These are phyloP conservation scores for Penicillium sumatraense DNA, from an alignment of 2,329 filamentous ascomycete genomes.

Conservation along the genomic window DNA sequence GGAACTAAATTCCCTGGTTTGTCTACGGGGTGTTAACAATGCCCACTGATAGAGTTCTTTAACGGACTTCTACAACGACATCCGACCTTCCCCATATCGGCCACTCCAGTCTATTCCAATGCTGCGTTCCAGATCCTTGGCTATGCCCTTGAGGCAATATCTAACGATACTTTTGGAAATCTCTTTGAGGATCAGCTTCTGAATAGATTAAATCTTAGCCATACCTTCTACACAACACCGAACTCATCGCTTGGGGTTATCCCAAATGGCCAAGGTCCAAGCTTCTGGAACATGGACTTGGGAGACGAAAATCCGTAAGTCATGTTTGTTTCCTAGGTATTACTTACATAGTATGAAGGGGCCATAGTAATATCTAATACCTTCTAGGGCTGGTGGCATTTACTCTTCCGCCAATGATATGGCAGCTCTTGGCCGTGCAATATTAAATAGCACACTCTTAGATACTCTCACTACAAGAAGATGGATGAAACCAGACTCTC, in stretches of 20 bases:
- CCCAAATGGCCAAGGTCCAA: slow-evolving; percentile 34
- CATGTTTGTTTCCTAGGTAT: neutral
- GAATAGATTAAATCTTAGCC: slow-evolving; percentile 46
- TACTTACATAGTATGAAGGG: too few relatives aligned
- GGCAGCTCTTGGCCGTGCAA: slow-evolving; percentile 48
- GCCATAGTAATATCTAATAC: neutral
- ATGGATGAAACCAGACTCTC: slow-evolving; percentile 50
- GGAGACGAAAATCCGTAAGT: slow-evolving; percentile 50
- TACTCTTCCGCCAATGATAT: slow-evolving; percentile 52
- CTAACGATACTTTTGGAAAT: slow-evolving; percentile 39
- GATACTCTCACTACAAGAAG: slow-evolving; percentile 42
- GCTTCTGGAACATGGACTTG: slow-evolving; percentile 41
- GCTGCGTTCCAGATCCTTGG: slow-evolving; percentile 41
- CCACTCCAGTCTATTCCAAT: slow-evolving; percentile 42
- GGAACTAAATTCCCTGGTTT: neutral
- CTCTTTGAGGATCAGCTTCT: slow-evolving; percentile 43
- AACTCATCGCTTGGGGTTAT: slow-evolving; percentile 36
- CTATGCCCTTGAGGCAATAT: slow-evolving; percentile 47
- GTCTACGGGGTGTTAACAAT: neutral
- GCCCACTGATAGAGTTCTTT: slow-evolving; percentile 37
- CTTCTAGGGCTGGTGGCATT: slow-evolving; percentile 46
- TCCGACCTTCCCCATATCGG: slow-evolving; percentile 37
- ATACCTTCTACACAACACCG: slow-evolving; percentile 30
- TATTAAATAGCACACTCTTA: slow-evolving; percentile 46
- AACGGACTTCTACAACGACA: slow-evolving; percentile 35